phyloP scores from a whole-genome alignment of 2,329 filamentous ascomycete genomes.

The Colletotrichum abscissum region DNA sequence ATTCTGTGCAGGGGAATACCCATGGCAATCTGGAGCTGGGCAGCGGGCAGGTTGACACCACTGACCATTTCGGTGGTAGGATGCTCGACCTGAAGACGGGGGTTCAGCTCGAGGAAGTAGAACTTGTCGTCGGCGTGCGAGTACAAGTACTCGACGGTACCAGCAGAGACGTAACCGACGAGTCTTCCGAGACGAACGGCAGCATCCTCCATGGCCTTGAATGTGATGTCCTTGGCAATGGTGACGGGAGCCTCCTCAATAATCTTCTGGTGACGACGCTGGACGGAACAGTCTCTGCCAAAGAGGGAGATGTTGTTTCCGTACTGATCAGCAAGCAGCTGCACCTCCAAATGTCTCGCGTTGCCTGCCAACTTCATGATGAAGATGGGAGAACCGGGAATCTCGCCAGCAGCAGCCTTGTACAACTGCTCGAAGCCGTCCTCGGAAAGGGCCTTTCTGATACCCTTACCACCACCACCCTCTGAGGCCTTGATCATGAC shows the following conservation, averaged over 20 bases:
- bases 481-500: conserved; percentile 99
- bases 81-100: conserved; percentile 99
- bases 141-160: conserved; percentile 99
- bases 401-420: conserved; percentile 96
- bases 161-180: conserved; percentile 97
- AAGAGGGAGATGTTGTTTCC: conserved; percentile 99
- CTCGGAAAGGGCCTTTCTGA: conserved; percentile 90
- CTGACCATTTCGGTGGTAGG: conserved; percentile 99
- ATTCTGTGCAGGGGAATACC: conserved; percentile 96
- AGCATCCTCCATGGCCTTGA: conserved; percentile 96
- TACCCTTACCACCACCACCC: conserved; percentile 98
- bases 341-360: conserved; percentile 95
- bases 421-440: conserved; percentile 89
- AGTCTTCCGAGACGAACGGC: conserved; percentile 93
- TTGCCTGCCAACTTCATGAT: conserved; percentile 99
- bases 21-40: conserved; percentile 99
- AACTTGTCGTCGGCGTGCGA: conserved; percentile 98
- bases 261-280: conserved; percentile 99
- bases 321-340: conserved; percentile 97
- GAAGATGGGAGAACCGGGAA: conserved; percentile 98
- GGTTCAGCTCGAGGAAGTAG: conserved; percentile 99
- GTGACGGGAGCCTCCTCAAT: conserved; percentile 99
- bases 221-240: conserved; percentile 88
- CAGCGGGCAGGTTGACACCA: conserved; percentile 95
- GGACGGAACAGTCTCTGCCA: conserved; percentile 97